phyloP scores from a whole-genome alignment of 1,284 basidiomycete genomes.

The Dichomitus squalens region DNA sequence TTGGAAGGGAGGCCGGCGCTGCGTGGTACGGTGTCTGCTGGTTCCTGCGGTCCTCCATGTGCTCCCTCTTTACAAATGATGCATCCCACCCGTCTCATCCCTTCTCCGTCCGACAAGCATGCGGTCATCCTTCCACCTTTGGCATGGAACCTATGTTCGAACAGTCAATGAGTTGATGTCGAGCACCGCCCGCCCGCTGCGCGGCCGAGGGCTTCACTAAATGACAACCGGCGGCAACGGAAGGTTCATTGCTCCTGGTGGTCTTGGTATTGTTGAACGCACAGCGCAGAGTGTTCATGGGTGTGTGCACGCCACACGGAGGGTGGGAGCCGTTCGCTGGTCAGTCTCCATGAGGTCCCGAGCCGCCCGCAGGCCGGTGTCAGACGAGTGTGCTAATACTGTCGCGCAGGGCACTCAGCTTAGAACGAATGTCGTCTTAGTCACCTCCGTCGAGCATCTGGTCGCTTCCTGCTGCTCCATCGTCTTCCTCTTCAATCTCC shows the following conservation, averaged over 20 bases:
- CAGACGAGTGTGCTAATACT: neutral
- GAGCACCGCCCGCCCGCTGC: no score
- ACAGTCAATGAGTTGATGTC: no score
- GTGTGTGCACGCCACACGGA: slow-evolving; percentile 5
- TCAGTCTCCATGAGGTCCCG: slow-evolving; percentile 12
- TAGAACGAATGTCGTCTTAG: slow-evolving; percentile 13
- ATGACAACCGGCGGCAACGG: no score
- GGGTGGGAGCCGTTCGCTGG: slow-evolving; percentile 13
- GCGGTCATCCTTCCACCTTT: neutral
- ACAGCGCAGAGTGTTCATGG: no score
- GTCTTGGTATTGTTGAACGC: no score
- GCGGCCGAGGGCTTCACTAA: no score
- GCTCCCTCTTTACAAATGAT: slow-evolving; percentile 16
- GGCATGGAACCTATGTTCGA: neutral
- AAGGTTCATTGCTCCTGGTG: no score
- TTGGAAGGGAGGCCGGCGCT: neutral
- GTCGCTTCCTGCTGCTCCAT: neutral
- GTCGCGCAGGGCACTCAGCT: slow-evolving; percentile 16
- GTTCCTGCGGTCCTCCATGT: slow-evolving; percentile 20
- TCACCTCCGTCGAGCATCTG: no score
- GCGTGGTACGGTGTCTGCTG: slow-evolving; percentile 3
- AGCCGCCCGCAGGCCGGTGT: slow-evolving; percentile 14
- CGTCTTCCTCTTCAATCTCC: neutral
- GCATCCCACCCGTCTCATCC: neutral
- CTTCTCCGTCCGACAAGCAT: slow-evolving; percentile 6